phyloP scores from a whole-genome alignment of 345 rosid species.

The Eucalyptus tenuipes region DNA sequence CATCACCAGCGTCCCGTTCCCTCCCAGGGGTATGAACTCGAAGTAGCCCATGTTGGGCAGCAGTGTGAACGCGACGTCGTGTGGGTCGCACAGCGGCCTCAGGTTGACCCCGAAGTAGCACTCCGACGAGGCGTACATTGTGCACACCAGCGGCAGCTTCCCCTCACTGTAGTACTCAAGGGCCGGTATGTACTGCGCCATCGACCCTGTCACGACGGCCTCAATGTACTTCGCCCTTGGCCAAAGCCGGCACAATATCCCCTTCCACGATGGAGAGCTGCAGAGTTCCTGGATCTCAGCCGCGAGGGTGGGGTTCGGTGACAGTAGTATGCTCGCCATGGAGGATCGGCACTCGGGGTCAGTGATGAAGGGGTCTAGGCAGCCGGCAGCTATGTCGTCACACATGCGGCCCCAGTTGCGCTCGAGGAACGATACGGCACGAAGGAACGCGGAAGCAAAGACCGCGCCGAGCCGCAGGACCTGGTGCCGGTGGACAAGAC shows the following conservation, averaged over 20 bases:
- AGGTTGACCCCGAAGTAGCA: conserved; percentile 61
- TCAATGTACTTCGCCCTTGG: conserved; percentile 58
- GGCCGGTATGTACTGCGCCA: conserved; percentile 59
- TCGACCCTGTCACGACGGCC: conserved; percentile 62
- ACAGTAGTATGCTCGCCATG: conserved; percentile 13
- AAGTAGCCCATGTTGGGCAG: conserved; percentile 59
- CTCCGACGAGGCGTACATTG: conserved; percentile 74
- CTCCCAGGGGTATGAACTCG: conserved; percentile 51
- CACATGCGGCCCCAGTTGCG: conserved; percentile 44
- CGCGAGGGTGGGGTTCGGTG: conserved; percentile 31
- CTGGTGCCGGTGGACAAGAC: conserved; percentile 37
- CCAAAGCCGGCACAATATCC: conserved; percentile 51
- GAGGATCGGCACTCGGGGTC: conserved; percentile 35
- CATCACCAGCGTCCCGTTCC: conserved; percentile 23
- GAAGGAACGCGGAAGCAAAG: conserved; percentile 52
- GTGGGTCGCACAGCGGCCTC: conserved; percentile 46
- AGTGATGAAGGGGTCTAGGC: conserved; percentile 20
- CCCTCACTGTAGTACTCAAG: conserved; percentile 43
- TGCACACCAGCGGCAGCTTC: conserved; percentile 42
- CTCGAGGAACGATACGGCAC: conserved; percentile 47
- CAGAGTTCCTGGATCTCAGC: conserved; percentile 44
- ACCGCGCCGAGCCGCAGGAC: conserved; percentile 56
- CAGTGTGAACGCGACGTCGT: conserved; percentile 43
- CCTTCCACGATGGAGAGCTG: conserved; percentile 39
- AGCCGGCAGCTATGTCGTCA: conserved; percentile 33